Evolutionary conservation across 345 rosid genomes (phyloP).

Genomic region (Gossypium thurberi): DNA sequence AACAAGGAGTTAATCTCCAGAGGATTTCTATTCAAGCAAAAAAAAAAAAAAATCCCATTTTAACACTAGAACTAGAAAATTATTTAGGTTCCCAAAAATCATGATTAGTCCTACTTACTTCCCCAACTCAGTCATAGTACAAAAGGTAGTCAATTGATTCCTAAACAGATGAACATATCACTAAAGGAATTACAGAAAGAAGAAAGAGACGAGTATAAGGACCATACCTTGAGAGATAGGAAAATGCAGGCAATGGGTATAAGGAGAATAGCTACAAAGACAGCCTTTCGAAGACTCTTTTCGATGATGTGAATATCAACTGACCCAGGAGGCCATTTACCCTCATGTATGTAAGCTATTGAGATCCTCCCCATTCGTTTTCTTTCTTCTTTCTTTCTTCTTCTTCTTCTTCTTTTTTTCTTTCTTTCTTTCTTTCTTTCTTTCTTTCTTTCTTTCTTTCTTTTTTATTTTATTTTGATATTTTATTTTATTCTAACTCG

Average conservation of each 20-base stretch:
- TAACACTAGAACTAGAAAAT: neutral
- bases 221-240: conserved; percentile 45
- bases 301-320: conserved; percentile 53
- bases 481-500: neutral
- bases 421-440: neutral
- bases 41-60: neutral
- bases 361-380: conserved; percentile 32
- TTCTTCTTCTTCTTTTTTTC: too few relatives aligned
- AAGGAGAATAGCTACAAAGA: conserved; percentile 28
- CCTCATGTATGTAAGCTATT: conserved; percentile 38
- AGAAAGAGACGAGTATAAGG: neutral
- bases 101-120: neutral
- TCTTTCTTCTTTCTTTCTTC: too few relatives aligned
- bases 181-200: too few relatives aligned
- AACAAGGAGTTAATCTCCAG: neutral
- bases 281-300: conserved; percentile 30
- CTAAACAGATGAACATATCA: neutral
- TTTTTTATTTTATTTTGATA: neutral
- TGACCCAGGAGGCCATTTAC: conserved; percentile 35
- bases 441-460: too few relatives aligned
- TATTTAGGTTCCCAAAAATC: neutral
- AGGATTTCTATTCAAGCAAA: neutral
- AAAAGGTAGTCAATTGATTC: neutral
- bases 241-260: conserved; percentile 26
- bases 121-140: neutral